Base-by-base conservation (phyloP, 2,329 filamentous ascomycete species). In the Lasiodiplodia citricola region DNA sequence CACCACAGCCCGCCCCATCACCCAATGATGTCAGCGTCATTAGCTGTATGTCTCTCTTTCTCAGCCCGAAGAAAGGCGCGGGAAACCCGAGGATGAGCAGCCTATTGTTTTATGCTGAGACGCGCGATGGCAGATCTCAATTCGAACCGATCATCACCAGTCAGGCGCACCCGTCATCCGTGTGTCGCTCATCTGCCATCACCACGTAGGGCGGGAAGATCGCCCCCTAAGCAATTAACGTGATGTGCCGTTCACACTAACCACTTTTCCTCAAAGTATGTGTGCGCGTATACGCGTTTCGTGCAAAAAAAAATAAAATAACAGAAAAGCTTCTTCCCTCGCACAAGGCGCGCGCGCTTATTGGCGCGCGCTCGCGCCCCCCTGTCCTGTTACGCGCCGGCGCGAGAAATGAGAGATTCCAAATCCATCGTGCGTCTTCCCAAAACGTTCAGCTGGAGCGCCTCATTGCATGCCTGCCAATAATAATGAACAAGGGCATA, bases 21-120 rank as follows among this genome's bases (percentile, higher is more conserved):
- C 51, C 54, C 54, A 41, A 64, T 64, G 60, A 64, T 64, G 60
- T 64, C 60, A 64, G 47, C 47, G 60, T 31, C n/a, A 64, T 64
- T 31, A 38, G 54, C 54, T 6, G 37, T 16, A 16, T 28, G 28
- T 28, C 25, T 47, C 41, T 21, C 18, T 3, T 7, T 6, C 38
- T 13, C 60, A n/a, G n/a, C 37, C 60, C 16, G 21, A 13, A 23
- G 21, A 37, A n/a, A 23, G 13, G 10, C 44, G 23, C 60, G 25
- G 44, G 14, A 25, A n/a, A 52, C 21, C 60, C 18, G 47, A 35
- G 16, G 25, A 25, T 25, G 25, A 35, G 7, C 31, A 35, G n/a
- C 37, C 60, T 64, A n/a, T 4, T 41, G 60, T 64, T 64, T 64
- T 52, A 64, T 31, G 31, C 37, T 64, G 60, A 51, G 60, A 64